Conservation (phyloP, 495 filamentous ascomycete species). For the Daldinia vernicosa region DNA sequence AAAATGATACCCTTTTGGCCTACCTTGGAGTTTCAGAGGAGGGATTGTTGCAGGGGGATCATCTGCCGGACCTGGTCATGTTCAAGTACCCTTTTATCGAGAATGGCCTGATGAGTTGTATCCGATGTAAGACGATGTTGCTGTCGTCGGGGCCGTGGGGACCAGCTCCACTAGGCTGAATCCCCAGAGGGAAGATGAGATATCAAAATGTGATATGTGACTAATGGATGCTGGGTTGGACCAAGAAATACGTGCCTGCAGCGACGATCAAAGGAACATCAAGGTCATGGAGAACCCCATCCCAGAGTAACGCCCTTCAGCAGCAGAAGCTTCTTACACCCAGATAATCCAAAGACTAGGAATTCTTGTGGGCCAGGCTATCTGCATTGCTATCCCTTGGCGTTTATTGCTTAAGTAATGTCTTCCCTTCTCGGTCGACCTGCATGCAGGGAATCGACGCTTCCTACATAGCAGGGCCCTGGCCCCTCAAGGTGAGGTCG, state of each 20-base stretch:
- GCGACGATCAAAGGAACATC: slow-evolving; percentile 44
- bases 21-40: slow-evolving; percentile 18
- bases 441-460: slow-evolving; percentile 40
- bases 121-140: slow-evolving; percentile 34
- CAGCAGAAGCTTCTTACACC: slow-evolving; percentile 22
- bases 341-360: slow-evolving; percentile 32
- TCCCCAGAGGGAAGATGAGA: slow-evolving; percentile 37
- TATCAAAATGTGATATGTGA: slow-evolving; percentile 45
- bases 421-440: slow-evolving; percentile 43
- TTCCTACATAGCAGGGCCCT: slow-evolving; percentile 17
- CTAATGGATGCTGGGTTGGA: slow-evolving; percentile 31
- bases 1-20: slow-evolving; percentile 43
- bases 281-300: slow-evolving; percentile 37
- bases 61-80: slow-evolving; percentile 32
- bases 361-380: slow-evolving; percentile 33
- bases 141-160: slow-evolving; percentile 27
- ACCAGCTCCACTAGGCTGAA: slow-evolving; percentile 41
- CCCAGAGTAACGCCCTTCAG: slow-evolving; percentile 31
- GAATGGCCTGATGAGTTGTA: slow-evolving; percentile 37
- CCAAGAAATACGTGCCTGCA: slow-evolving; percentile 40
- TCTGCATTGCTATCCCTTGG: slow-evolving; percentile 43
- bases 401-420: slow-evolving; percentile 40
- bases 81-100: slow-evolving; percentile 31
- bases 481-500: slow-evolving; percentile 38
- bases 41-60: slow-evolving; percentile 28